Base-by-base conservation (phyloP, 1,284 basidiomycete genomes). In the Xanthoconium separans region DNA sequence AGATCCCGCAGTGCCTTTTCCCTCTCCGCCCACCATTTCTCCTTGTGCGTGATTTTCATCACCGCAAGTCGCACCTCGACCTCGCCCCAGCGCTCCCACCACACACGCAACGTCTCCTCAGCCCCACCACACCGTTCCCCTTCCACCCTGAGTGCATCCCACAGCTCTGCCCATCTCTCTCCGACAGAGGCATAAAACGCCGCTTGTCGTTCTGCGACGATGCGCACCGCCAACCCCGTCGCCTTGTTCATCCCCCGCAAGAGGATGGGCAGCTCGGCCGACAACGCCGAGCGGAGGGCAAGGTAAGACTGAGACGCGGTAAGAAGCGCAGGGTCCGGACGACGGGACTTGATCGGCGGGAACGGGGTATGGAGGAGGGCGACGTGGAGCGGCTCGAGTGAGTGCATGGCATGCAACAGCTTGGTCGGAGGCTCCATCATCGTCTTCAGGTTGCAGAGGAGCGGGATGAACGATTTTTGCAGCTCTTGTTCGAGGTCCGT, bases 61-160 rank as follows among this genome's bases (percentile, higher is more conserved):
- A 64, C 62, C 24, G 65, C 61, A 44, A 85, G 61, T 3, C 75
- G 69, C n/a, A 68, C 73, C 57, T 84, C 81, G 41, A 87, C 81
- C 53, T 87, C 85, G 18, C 66, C 73, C 80, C 83, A 89, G 16
- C 89, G 73, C 39, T 72, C 70, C 66, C 76, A 75, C 88, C 88
- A 91, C 11, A 89, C 84, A 0, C 73, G 73, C 37, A 82, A 63
- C n/a, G 87, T 89, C 71, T 89, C 85, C 1, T 76, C 77, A 13
- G 77, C 77, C 8, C 83, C 84, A 1, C 77, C 81, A 55, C 84
- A 85, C 65, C 81, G 75, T 73, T 89, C 88, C 7, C 84, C 87
- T 39, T 90, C 87, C 11, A 89, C 84, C 36, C 82, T 76, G 41
- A 91, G 73, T 61, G 87, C 86, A 53, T 90, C 85, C 89, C 89